These are phyloP conservation scores for Cryptococcus sp. DNA, from an alignment of 1,284 basidiomycete species.

Conservation along the genomic window DNA sequence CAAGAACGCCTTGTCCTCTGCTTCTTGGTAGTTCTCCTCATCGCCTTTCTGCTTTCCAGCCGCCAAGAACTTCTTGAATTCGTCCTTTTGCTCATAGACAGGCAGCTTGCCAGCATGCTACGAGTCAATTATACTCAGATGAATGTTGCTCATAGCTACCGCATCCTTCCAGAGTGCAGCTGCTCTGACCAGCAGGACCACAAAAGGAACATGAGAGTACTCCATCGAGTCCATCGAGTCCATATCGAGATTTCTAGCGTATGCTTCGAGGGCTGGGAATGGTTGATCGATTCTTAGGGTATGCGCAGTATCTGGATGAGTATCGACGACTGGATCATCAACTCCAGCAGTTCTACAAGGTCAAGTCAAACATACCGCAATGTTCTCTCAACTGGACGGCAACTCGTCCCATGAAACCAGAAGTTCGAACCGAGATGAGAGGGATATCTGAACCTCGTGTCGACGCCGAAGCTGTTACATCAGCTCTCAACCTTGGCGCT, in stretches of 20 bases:
- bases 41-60: constrained; percentile 57
- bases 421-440: constrained; percentile 69
- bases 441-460: constrained; percentile 52
- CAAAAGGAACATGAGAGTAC: constrained; percentile 80
- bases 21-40: constrained; percentile 96
- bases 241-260: constrained; percentile 67
- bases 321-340: constrained; percentile 68
- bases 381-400: constrained; percentile 82
- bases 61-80: constrained; percentile 59
- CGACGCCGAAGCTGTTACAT: constrained; percentile 23
- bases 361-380: constrained; percentile 54
- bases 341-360: neutral
- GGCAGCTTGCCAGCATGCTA: constrained; percentile 31
- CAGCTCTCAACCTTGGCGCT: constrained; percentile 35
- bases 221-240: constrained; percentile 73
- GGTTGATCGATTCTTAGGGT: constrained; percentile 84
- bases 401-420: constrained; percentile 84
- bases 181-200: constrained; percentile 75
- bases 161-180: constrained; percentile 69
- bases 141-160: constrained; percentile 20
- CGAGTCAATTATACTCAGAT: neutral
- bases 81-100: constrained; percentile 61
- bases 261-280: constrained; percentile 71
- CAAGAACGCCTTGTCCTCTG: constrained; percentile 70
- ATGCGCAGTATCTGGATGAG: constrained; percentile 76